Percentiles rank a stretch among this genome's conserved stretches.
Evolutionary conservation across 2,329 filamentous ascomycete species (phyloP).

Genomic region (Leptographium wingfieldii): DNA sequence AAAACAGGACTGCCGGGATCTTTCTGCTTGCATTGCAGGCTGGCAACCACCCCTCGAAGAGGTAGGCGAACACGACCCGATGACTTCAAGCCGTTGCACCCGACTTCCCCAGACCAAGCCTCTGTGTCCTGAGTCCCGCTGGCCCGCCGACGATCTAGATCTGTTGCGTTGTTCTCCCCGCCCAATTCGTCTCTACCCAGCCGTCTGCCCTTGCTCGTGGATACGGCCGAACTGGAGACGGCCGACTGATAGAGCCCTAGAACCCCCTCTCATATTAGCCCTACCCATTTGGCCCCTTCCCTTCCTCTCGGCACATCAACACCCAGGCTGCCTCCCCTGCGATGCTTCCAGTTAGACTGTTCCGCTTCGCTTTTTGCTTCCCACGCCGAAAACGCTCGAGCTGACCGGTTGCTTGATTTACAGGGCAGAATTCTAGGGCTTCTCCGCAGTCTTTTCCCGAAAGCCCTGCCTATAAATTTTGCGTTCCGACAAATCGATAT

Average conservation of each 20-base stretch:
- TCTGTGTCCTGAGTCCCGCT: neutral
- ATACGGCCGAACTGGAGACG: neutral
- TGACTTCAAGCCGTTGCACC: neutral
- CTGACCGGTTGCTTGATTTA: neutral
- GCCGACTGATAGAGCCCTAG: neutral
- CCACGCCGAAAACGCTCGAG: neutral
- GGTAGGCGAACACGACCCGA: neutral
- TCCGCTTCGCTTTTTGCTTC: neutral
- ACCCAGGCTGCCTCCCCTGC: neutral
- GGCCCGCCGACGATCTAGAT: neutral
- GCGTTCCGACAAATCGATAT: neutral
- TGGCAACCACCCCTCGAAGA: neutral
- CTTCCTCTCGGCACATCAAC: neutral
- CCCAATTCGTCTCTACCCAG: neutral
- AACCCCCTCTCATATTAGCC: neutral
- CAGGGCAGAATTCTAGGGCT: conserved; percentile 2
- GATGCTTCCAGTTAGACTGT: neutral
- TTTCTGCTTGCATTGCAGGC: neutral
- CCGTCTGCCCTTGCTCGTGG: neutral
- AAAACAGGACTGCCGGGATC: neutral
- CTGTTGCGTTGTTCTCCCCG: neutral
- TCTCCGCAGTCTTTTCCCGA: neutral
- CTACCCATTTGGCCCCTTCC: neutral
- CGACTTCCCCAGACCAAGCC: neutral
- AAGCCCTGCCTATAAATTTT: neutral